Conservation (phyloP, 805 yeast species). For the Huiozyma sinensis region DNA sequence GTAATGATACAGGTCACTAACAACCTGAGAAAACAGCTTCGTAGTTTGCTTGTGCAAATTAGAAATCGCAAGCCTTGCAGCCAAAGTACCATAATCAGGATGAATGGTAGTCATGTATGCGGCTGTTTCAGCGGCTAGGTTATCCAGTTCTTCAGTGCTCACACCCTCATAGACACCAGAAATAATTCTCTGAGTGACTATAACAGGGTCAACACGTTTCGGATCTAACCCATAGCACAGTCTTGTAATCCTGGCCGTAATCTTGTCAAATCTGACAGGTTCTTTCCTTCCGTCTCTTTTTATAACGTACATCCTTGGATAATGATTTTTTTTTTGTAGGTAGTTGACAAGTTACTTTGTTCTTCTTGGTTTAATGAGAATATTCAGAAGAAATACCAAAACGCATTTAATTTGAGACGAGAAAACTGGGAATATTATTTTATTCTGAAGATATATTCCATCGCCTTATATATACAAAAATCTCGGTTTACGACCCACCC, state of each 20-base stretch:
- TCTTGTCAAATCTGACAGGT: conserved; percentile 88
- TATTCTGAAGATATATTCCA: no score
- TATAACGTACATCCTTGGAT: conserved; percentile 53
- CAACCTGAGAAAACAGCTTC: conserved; percentile 63
- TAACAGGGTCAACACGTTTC: conserved; percentile 78
- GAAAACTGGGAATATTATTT: no score
- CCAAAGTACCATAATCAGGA: conserved; percentile 91
- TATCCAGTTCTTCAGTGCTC: conserved; percentile 69
- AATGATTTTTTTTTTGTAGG: background rate
- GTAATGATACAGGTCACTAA: conserved; percentile 57
- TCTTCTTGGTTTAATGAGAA: background rate
- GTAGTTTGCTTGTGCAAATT: conserved; percentile 86
- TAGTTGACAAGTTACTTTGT: background rate
- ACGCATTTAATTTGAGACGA: no score
- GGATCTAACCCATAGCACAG: conserved; percentile 87
- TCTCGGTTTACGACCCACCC: no score
- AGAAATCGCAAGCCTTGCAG: conserved; percentile 88
- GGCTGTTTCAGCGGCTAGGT: conserved; percentile 85
- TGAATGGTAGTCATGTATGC: conserved; percentile 93
- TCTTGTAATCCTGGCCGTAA: conserved; percentile 86
- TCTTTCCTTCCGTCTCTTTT: conserved; percentile 91
- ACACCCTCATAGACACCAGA: conserved; percentile 82
- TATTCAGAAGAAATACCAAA: no score
- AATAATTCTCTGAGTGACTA: conserved; percentile 83
- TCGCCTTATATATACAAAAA: no score